These are phyloP conservation scores for Taphrina pruni DNA, from an alignment of 1,139 yeast genomes.

Conservation along the genomic window DNA sequence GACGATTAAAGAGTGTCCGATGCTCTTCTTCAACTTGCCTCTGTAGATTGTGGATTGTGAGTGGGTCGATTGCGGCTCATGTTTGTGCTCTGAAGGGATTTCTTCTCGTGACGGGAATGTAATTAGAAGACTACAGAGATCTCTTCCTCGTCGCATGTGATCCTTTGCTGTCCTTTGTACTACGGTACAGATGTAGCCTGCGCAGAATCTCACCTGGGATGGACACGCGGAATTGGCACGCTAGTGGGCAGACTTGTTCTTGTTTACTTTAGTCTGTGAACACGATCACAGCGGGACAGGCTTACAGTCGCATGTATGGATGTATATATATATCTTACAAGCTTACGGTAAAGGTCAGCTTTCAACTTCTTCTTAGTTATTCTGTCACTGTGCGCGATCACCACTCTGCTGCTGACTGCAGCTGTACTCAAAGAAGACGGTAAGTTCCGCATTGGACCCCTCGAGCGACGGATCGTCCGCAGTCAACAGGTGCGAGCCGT, in stretches of 20 bases:
- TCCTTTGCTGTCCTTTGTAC: neutral
- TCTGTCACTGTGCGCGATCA: no score
- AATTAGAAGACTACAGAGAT: neutral
- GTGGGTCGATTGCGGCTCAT: neutral
- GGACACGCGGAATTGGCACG: neutral
- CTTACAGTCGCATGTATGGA: no score
- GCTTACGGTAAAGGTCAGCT: no score
- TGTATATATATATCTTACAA: no score
- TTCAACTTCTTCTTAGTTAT: no score
- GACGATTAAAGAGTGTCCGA: neutral
- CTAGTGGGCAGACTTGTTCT: neutral
- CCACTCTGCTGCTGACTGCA: no score
- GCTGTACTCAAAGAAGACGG: no score
- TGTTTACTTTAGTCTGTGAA: neutral
- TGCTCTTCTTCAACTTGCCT: neutral
- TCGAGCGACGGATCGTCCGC: no score
- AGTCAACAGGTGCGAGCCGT: no score
- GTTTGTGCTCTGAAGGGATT: neutral
- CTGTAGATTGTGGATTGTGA: neutral
- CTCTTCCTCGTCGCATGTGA: neutral
- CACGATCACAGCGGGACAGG: neutral
- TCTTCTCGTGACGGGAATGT: neutral
- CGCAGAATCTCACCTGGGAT: neutral
- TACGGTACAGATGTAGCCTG: neutral
- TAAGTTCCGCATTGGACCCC: no score